A percentile compares a stretch with the other conserved stretches of the same genome.
Evolutionary conservation across 768 basidiomycete species (phyloP).

Genomic region (Hericium alpestre): DNA sequence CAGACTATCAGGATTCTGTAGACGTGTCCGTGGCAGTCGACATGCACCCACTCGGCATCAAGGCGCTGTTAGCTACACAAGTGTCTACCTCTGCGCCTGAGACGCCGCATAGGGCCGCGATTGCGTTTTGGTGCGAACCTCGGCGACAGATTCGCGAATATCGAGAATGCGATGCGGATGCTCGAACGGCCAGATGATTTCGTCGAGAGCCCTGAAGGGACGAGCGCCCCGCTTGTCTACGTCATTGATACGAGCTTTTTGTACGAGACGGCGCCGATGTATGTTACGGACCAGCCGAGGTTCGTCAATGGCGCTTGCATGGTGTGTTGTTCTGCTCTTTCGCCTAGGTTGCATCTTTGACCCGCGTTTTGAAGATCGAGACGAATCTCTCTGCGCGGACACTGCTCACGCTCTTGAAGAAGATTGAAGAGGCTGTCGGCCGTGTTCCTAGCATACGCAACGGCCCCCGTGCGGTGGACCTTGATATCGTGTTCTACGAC

Average conservation of each 20-base stretch:
- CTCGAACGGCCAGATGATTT: constrained; percentile 41
- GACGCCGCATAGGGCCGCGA: constrained; percentile 36
- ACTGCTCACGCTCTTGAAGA: constrained; percentile 58
- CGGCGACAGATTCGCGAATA: constrained; percentile 75
- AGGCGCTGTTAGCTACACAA: background rate
- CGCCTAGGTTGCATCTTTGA: background rate
- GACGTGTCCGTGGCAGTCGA: no score
- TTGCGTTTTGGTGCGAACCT: constrained; percentile 91
- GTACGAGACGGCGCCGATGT: constrained; percentile 95
- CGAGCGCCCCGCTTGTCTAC: constrained; percentile 18
- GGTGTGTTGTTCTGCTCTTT: constrained; percentile 35
- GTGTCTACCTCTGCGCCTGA: background rate
- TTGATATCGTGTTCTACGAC: constrained; percentile 80
- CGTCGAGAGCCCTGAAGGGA: constrained; percentile 17
- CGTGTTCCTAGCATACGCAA: constrained; percentile 69
- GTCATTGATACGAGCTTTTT: constrained; percentile 77
- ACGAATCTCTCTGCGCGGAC: constrained; percentile 53
- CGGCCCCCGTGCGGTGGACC: constrained; percentile 83
- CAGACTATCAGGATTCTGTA: constrained; percentile 22
- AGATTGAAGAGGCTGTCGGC: constrained; percentile 65
- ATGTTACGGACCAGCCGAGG: constrained; percentile 77
- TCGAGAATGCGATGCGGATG: constrained; percentile 64
- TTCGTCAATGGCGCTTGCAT: constrained; percentile 91
- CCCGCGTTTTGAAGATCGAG: constrained; percentile 44
- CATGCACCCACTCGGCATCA: background rate